Percentiles rank a stretch among this genome's conserved stretches.
These are phyloP conservation scores for Selaginella tamariscina DNA, from an alignment of 75 land plant species.

Conservation along the genomic window DNA sequence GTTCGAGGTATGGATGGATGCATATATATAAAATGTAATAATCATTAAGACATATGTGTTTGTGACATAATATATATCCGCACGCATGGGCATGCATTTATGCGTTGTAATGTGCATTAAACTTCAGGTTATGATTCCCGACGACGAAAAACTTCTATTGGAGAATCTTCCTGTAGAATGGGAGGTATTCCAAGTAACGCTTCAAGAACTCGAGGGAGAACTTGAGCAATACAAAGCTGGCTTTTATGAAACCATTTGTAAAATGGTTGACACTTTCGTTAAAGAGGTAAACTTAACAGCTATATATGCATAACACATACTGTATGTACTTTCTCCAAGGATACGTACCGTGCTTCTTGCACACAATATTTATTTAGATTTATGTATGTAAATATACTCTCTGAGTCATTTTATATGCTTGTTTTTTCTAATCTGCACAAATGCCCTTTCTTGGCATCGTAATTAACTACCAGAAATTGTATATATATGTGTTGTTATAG, in stretches of 20 bases:
- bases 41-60: too few species aligned
- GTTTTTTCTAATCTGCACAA: too few species aligned
- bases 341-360: neutral
- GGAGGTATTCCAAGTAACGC: conserved; percentile 21
- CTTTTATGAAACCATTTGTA: conserved; percentile 22
- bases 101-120: too few species aligned
- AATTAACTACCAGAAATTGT: too few species aligned
- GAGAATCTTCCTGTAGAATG: conserved; percentile 19
- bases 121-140: conserved; percentile 19
- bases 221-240: conserved; percentile 23
- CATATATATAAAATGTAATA: conserved; percentile 13
- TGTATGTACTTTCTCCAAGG: too few species aligned
- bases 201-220: conserved; percentile 18
- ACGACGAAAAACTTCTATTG: conserved; percentile 22
- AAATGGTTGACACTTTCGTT: conserved; percentile 22
- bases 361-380: too few species aligned
- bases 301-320: too few species aligned
- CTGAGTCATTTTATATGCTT: neutral
- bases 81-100: too few species aligned
- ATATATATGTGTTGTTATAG: neutral
- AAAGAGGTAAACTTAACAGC: conserved; percentile 18
- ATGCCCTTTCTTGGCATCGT: too few species aligned
- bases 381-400: neutral
- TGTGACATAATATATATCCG: too few species aligned
- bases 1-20: conserved; percentile 23